Base-by-base conservation (phyloP, 805 yeast species). In the Saccharomycopsis sp. region DNA sequence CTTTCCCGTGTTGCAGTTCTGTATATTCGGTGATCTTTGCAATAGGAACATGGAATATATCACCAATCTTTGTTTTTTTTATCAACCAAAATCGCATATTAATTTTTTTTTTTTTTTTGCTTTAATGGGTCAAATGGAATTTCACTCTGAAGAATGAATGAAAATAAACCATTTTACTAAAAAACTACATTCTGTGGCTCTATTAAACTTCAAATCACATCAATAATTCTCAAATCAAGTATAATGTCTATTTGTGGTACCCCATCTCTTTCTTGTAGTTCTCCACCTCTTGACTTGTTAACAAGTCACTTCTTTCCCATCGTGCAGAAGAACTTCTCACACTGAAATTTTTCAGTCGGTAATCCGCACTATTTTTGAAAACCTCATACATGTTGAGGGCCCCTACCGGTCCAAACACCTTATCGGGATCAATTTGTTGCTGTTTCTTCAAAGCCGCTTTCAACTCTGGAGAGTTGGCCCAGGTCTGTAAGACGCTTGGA, bases 371-470 rank as follows among this genome's bases (percentile, higher is more conserved):
- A 27, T 48, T 52, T 25, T 66, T 69, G 53, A 82, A 84, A 3
- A 82, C 73, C 48, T 77, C 85, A 39, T 76, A 84, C 62, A 80
- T 75, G 39, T 76, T 71, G 43, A 82, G 61, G 2, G 77, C 77
- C 0, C 82, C 80, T 23, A 81, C 71, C 5, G 82, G 79, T 0
- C 94, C 95, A 61, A 86, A 84, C 1, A 85, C 71, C 15, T 66
- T 55, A 46, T 68, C 75, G 0, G 92, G 88, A 52, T 85, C 79
- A 46, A 79, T 61, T 37, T 46, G 57, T 53, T 75, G 80, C 45
- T 68, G 71, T 17, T 58, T 53, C 18, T 59, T 48, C 29, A 77
- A 58, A 26, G 67, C 61, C 22, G 63, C 61, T 32, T 67, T 65
- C 39, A 77, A 55, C 43, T 68, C 71, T 4, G 82, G 79, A 2